Percentiles rank a stretch among this genome's conserved stretches.
These are phyloP conservation scores for Wallacemonas collosoma DNA, from an alignment of 208 protist species.

Conservation along the genomic window DNA sequence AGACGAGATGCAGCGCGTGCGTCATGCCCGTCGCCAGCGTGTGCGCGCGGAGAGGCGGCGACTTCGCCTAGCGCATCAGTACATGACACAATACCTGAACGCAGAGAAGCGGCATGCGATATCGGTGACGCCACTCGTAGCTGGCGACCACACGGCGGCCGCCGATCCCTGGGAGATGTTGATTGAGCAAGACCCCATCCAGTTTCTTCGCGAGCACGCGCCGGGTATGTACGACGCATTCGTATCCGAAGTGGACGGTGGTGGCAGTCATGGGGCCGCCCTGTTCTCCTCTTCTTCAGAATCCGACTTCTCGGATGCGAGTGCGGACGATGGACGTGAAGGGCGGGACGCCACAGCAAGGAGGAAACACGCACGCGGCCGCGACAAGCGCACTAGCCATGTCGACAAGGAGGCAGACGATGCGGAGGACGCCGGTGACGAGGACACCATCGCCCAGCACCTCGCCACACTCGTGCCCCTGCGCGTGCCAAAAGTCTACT, in stretches of 20 bases:
- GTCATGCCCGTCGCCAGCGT: neutral
- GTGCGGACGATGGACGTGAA: no score
- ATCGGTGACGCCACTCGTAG: neutral
- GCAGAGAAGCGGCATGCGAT: neutral
- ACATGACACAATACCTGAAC: slow-evolving; percentile 2
- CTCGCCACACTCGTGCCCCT: slow-evolving; percentile 39
- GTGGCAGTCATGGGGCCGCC: neutral
- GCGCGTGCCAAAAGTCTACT: slow-evolving; percentile 89
- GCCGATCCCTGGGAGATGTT: slow-evolving; percentile 23
- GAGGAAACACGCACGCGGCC: no score
- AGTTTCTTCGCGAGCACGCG: slow-evolving; percentile 23
- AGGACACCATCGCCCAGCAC: slow-evolving; percentile 16
- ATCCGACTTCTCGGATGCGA: neutral
- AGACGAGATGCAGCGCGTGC: slow-evolving; percentile 12
- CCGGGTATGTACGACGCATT: slow-evolving; percentile 2
- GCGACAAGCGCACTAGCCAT: neutral
- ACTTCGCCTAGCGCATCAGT: slow-evolving; percentile 1
- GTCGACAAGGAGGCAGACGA: neutral
- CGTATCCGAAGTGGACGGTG: neutral
- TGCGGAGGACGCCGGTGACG: slow-evolving; percentile 22
- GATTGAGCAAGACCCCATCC: slow-evolving; percentile 35
- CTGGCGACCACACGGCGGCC: neutral
- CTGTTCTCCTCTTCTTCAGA: slow-evolving; percentile 7
- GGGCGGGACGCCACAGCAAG: no score
- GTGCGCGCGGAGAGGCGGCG: neutral